Percentiles rank a stretch among this genome's conserved stretches.
These are phyloP conservation scores for Neofusicoccum cordaticola DNA, from an alignment of 2,329 filamentous ascomycete genomes.

Conservation along the genomic window DNA sequence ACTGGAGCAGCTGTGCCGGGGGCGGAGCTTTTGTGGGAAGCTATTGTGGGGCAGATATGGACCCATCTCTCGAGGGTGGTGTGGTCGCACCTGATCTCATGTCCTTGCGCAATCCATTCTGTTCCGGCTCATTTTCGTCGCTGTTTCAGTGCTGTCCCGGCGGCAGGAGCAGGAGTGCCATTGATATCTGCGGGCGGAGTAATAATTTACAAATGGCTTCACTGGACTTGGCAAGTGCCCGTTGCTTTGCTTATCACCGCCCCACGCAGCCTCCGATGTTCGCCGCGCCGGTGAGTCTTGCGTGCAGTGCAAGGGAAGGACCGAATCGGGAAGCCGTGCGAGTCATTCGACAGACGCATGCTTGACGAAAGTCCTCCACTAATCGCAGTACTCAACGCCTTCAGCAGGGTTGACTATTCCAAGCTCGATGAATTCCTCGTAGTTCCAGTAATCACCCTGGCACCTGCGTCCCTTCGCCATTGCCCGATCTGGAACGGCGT, in stretches of 20 bases:
- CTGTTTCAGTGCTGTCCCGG: neutral
- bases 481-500: too few species aligned
- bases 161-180: neutral
- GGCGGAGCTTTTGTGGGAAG: constrained; percentile 4
- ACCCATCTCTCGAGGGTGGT: constrained; percentile 9
- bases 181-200: neutral
- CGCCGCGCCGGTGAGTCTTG: neutral
- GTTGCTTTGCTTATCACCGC: neutral
- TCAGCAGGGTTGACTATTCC: too few species aligned
- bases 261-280: neutral
- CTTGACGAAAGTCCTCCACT: too few species aligned
- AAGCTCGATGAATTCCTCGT: too few species aligned
- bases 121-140: constrained; percentile 7
- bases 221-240: neutral
- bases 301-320: neutral
- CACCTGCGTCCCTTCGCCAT: too few species aligned
- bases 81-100: constrained; percentile 12
- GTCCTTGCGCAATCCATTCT: neutral
- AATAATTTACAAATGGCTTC: neutral
- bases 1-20: neutral
- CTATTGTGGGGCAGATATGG: constrained; percentile 8
- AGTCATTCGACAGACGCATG: neutral
- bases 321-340: neutral
- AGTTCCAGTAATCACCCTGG: too few species aligned
- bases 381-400: neutral